Evolutionary conservation across 1,139 yeast genomes (phyloP), one percentile per base, ranked within the genome.

Genomic region (Ogataea hybrid): DNA sequence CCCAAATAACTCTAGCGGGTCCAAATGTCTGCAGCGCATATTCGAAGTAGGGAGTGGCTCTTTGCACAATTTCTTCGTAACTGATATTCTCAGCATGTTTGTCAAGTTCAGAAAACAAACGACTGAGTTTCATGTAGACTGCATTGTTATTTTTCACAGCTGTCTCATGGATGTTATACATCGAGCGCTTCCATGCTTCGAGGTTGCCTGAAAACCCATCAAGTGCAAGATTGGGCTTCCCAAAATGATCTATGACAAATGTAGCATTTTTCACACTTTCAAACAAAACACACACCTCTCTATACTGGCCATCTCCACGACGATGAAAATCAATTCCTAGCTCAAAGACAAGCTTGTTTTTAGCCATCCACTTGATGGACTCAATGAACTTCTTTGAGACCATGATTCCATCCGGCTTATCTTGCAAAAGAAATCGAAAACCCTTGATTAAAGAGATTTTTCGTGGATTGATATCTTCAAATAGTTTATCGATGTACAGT

Each of bases 351-450:
- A 49, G 61, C 12, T 58, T 52, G 6, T 58, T 36, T 2, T 47
- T 43, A 3, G 60, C 64, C 9, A 70, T 41, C 64, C 65, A 67
- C 8, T 63, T 54, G 20, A 70, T 41, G 0, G 64, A 55, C 6
- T 62, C 63, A 15, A 61, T 50, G 41, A 69, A 63, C 5, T 47
- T 32, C 2, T 44, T 42, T 5, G 53, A 39, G 5, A 58, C 35
- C 69, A 66, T 65, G 0, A 63, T 59, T 1, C 64, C 63, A 1
- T 42, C 43, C 1, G 69, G 70, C 45, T 69, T 67, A 43, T 69
- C 74, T 46, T 71, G 75, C 3, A 70, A 43, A 28, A 71, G 58
- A 48, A 62, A 70, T 29, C 75, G 51, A 47, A 68, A 67, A 1
- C 74, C 76, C 42, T 65, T 61, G 16, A 66, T 50, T 12, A 60